Evolutionary conservation across 768 basidiomycete genomes (phyloP).

Genomic region (Roridomyces roridus): DNA sequence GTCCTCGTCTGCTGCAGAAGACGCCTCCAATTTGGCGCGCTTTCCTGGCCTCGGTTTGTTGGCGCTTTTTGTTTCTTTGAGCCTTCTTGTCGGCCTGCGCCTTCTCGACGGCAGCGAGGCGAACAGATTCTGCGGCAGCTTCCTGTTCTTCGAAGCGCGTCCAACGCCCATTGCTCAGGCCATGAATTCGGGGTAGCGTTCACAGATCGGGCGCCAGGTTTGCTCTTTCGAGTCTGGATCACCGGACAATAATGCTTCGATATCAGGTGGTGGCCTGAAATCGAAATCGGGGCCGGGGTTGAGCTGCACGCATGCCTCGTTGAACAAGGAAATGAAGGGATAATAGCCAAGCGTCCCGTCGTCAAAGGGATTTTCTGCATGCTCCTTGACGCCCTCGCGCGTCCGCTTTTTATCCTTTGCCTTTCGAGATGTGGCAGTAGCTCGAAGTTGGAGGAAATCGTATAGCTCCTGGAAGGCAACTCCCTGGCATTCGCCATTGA

Average conservation of each 20-base stretch:
- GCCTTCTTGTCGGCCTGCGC: constrained; percentile 56
- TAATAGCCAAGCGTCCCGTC: constrained; percentile 97
- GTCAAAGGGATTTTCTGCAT: constrained; percentile 86
- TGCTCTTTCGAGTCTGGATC: constrained; percentile 38
- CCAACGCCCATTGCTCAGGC: constrained; percentile 80
- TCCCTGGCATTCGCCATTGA: constrained; percentile 88
- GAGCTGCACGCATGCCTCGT: constrained; percentile 80
- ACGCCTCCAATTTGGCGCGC: constrained; percentile 47
- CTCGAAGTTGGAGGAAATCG: constrained; percentile 85
- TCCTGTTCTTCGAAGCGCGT: constrained; percentile 80
- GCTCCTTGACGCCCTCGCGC: constrained; percentile 74
- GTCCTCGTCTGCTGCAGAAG: constrained; percentile 29
- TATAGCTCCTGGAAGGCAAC: constrained; percentile 88
- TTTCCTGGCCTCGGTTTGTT: constrained; percentile 61
- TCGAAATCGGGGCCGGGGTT: constrained; percentile 92
- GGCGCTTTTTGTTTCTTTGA: constrained; percentile 54
- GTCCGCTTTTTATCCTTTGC: constrained; percentile 67
- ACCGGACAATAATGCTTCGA: constrained; percentile 65
- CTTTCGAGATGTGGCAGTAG: constrained; percentile 64
- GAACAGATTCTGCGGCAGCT: constrained; percentile 52
- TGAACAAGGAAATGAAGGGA: constrained; percentile 93
- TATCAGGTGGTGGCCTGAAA: constrained; percentile 78
- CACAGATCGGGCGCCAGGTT: constrained; percentile 81
- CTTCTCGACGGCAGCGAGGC: constrained; percentile 44
- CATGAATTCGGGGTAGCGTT: constrained; percentile 88